Base-by-base conservation (phyloP, 202 grass and related monocot genomes). In the Setaria italica region DNA sequence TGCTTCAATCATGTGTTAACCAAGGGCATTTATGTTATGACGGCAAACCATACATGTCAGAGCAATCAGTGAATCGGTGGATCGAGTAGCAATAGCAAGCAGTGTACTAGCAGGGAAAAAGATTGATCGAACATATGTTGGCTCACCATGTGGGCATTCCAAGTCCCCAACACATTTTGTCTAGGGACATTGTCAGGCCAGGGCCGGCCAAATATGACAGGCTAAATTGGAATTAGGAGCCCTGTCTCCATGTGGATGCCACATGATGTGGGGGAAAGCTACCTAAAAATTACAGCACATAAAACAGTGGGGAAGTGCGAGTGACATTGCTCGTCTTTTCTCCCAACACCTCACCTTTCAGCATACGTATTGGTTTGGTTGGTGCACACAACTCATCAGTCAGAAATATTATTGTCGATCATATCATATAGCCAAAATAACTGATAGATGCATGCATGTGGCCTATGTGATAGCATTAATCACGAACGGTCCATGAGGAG, bases 171-270 rank as follows among this genome's bases (percentile, higher is more conserved):
- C 74, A 83, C 47, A 87, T 76, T 71, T 64, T 65, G 64, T 82
- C 56, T 76, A 85, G 71, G 72, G 41, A 72, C 65, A 91, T 49
- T 81, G 82, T 72, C 55, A 91, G 66, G 57, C 63, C 55, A 72
- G 67, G 55, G 50, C 35, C 39, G 60, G 78, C 69, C n/a, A 82
- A 86, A 78, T 57, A 78, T 74, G 89, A 82, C 82, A 78, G n/a
- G 56, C 66, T 57, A 65, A 84, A 82, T 83, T 76, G 80, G 84
- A 90, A 87, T 86, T 78, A 78, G 70, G 66, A 76, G 42, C 6
- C 57, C 78, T 82, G 80, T 42, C 50, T 89, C 90, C 90, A 87
- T 87, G 85, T 90, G 88, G 84, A 82, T 78, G 75, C 17, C 89
- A 87, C 74, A 73, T 82, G 72, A 85, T 56, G 89, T 80, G n/a